phyloP scores from a whole-genome alignment of 768 basidiomycete genomes.

The Boletus bicolor region DNA sequence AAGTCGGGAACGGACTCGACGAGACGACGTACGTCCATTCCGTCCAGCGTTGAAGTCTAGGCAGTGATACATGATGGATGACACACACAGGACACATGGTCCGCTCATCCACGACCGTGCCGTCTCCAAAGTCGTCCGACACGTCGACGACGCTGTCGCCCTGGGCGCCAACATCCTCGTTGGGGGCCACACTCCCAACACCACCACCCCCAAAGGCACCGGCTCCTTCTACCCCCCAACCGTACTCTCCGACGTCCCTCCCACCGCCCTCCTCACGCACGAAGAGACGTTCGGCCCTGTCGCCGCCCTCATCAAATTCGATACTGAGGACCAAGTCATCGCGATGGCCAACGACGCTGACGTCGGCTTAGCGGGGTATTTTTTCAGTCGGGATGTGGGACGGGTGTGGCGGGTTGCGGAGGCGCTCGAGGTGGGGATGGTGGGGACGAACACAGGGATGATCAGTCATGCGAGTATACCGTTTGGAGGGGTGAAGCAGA shows the following conservation, averaged over 20 bases:
- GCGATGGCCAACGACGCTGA: slow-evolving; percentile 78
- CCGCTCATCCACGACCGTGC: slow-evolving; percentile 89
- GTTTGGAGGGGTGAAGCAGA: slow-evolving; percentile 91
- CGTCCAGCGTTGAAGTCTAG: not conserved
- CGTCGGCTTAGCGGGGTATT: slow-evolving; percentile 91
- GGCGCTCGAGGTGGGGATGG: slow-evolving; percentile 91
- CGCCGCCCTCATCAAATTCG: slow-evolving; percentile 83
- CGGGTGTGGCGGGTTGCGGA: slow-evolving; percentile 94
- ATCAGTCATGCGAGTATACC: slow-evolving; percentile 80
- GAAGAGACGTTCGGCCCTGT: slow-evolving; percentile 98
- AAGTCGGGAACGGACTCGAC: slow-evolving; percentile 85
- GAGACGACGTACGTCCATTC: slow-evolving; percentile 58
- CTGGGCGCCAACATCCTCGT: slow-evolving; percentile 86
- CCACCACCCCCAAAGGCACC: slow-evolving; percentile 20
- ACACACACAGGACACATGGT: slow-evolving; percentile 72
- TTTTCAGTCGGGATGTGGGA: slow-evolving; percentile 84
- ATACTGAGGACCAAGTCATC: slow-evolving; percentile 92
- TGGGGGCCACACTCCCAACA: slow-evolving; percentile 74
- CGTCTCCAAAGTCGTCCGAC: slow-evolving; percentile 77
- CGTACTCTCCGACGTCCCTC: slow-evolving; percentile 80
- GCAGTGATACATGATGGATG: not conserved
- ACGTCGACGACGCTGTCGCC: slow-evolving; percentile 83
- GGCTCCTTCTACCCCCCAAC: slow-evolving; percentile 83
- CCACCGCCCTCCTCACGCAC: slow-evolving; percentile 55
- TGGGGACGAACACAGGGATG: slow-evolving; percentile 77